phyloP scores from a whole-genome alignment of 1,284 basidiomycete species.

The Apiotrichum mycotoxinovorans region DNA sequence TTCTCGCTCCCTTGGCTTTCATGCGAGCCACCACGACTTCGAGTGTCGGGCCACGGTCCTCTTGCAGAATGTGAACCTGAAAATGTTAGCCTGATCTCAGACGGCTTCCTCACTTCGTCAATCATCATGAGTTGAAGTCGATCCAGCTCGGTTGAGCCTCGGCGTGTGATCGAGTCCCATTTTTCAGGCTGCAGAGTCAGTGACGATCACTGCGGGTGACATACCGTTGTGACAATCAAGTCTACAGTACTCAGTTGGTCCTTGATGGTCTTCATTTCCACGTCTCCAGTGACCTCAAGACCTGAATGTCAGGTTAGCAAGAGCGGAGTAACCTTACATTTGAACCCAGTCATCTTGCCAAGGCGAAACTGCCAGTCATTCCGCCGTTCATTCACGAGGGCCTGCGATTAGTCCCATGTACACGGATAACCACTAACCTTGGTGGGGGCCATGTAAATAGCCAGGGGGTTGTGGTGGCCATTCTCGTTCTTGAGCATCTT shows the following conservation, averaged over 20 bases:
- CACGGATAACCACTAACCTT: slow-evolving; percentile 58
- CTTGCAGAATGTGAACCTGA: slow-evolving; percentile 88
- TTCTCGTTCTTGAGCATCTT: slow-evolving; percentile 60
- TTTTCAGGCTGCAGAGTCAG: slow-evolving; percentile 71
- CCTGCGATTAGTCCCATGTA: slow-evolving; percentile 53
- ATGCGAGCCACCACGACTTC: slow-evolving; percentile 93
- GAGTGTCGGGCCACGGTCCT: slow-evolving; percentile 80
- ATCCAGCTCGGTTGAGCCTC: slow-evolving; percentile 46
- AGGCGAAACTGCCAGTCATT: slow-evolving; percentile 75
- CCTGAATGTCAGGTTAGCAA: slow-evolving; percentile 53
- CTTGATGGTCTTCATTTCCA: slow-evolving; percentile 62
- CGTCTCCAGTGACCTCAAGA: slow-evolving; percentile 88
- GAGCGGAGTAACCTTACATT: slow-evolving; percentile 56
- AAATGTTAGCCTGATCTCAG: not conserved
- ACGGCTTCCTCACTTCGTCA: slow-evolving; percentile 65
- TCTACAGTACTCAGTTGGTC: slow-evolving; percentile 63
- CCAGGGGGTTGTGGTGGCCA: slow-evolving; percentile 54
- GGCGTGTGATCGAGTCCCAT: slow-evolving; percentile 85
- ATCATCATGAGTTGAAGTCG: slow-evolving; percentile 65
- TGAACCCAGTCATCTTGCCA: slow-evolving; percentile 63
- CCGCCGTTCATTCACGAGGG: slow-evolving; percentile 78
- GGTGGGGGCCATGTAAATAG: slow-evolving; percentile 91
- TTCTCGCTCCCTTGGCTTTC: slow-evolving; percentile 54
- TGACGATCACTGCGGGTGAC: slow-evolving; percentile 12
- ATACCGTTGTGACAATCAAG: slow-evolving; percentile 77